Evolutionary conservation across 441 rosid species (phyloP), one percentile per base, ranked within the genome.

Genomic region (Gossypium schwendimanii): DNA sequence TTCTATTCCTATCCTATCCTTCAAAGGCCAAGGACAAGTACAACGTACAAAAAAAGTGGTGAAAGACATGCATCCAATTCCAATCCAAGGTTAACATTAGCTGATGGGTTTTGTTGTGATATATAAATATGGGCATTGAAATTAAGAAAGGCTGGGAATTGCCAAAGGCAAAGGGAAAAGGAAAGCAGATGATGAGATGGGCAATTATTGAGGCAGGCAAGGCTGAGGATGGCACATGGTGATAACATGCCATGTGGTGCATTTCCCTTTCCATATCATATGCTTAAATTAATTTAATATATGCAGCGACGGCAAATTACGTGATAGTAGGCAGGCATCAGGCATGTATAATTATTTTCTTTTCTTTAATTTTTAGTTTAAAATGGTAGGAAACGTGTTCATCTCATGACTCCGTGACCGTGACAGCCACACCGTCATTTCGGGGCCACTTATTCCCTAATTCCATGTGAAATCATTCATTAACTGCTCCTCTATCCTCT

Each of bases 401-500:
- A 52, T 15, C 60, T 28, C 60, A 23, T 45, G 61, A 55, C 11
- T 52, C 6, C 57, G 8, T 28, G 20, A 3, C 6, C 57, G 8
- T 28, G 20, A 3, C 68, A 36, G 45, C 21, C 65, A 10, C 52
- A 65, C 39, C 55, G 55, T 65, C 54, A 14, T 47, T 21, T 23
- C 2, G 18, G 57, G 58, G 9, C 70, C 60, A 50, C 10, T 45
- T 3, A 7, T 9, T 47, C 23, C 21, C 58, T 8, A 23, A 49
- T 6, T 14, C 71, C 65, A 71, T 59, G 74, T 58, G 58, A 59
- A 26, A 17, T 53, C 49, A 17, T 53, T 69, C 72, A 64, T 14
- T 63, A 44, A 21, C 11, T 39, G 14, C 18, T 9, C 2, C 3
- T 23, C 39, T 44, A 45, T 12, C 36, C 12, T 26, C 14, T 39